These are phyloP conservation scores for Anisogramma anomala DNA, from an alignment of 2,329 filamentous ascomycete species.

Conservation along the genomic window DNA sequence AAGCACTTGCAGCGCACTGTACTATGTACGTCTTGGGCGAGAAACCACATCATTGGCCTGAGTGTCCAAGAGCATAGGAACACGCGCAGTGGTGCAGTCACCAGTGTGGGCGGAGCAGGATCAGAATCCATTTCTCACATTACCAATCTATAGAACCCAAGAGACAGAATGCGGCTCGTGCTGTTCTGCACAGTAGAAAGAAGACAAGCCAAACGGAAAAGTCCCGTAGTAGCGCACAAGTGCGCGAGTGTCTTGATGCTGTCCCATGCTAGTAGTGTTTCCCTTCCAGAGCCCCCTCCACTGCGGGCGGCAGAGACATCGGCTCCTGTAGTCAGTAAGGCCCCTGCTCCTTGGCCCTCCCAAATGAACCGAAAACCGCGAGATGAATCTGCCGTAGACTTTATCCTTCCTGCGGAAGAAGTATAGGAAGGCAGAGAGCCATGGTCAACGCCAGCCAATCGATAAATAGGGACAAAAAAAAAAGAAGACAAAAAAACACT, in stretches of 20 bases:
- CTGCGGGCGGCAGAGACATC: too few species aligned
- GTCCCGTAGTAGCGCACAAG: background rate
- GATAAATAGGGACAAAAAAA: background rate
- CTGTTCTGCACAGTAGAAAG: background rate
- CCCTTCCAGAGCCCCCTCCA: too few species aligned
- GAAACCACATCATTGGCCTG: too few species aligned
- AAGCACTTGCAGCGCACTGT: too few species aligned
- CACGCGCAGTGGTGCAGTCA: too few species aligned
- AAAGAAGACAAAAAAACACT: background rate
- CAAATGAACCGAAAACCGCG: too few species aligned
- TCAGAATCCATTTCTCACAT: constrained; percentile 6
- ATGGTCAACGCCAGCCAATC: background rate
- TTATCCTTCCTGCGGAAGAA: background rate
- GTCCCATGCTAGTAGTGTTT: background rate
- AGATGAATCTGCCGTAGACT: background rate
- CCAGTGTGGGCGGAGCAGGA: too few species aligned
- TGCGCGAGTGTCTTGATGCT: constrained; percentile 2
- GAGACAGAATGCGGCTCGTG: constrained; percentile 1
- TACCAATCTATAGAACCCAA: constrained; percentile 8
- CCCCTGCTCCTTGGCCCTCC: too few species aligned
- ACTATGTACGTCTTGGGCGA: too few species aligned
- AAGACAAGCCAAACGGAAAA: background rate
- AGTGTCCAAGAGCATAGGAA: too few species aligned
- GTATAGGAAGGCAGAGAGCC: background rate
- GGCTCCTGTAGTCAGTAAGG: background rate